These are phyloP conservation scores for Aspergillus tanneri DNA, from an alignment of 2,329 filamentous ascomycete genomes.

Conservation along the genomic window DNA sequence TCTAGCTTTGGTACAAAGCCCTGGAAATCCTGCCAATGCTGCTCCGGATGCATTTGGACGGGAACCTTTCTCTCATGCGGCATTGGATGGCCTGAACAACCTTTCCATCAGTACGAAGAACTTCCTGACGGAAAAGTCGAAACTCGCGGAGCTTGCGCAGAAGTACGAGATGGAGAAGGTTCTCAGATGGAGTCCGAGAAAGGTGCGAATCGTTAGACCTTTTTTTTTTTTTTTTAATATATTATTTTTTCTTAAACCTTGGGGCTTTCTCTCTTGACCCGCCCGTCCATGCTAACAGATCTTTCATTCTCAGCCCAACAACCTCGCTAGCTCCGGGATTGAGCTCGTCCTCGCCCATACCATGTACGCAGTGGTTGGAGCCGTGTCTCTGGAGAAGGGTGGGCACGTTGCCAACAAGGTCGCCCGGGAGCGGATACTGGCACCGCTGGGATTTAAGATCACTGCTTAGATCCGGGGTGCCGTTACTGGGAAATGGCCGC, in stretches of 20 bases:
- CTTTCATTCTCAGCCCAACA: conserved; percentile 53
- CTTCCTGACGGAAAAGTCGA: conserved; percentile 62
- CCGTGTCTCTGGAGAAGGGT: conserved; percentile 83
- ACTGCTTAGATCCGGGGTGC: conserved; percentile 21
- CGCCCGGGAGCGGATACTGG: conserved; percentile 73
- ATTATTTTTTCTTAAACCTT: background rate
- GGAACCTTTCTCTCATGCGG: conserved; percentile 66
- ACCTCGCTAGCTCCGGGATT: conserved; percentile 70
- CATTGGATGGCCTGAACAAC: conserved; percentile 71
- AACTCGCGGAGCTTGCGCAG: conserved; percentile 66
- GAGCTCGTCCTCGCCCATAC: conserved; percentile 73
- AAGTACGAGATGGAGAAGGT: conserved; percentile 71
- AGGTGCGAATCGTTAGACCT: conserved; percentile 57
- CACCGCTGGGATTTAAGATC: conserved; percentile 45
- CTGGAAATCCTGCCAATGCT: conserved; percentile 35
- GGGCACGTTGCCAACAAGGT: conserved; percentile 72
- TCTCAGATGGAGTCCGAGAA: conserved; percentile 82
- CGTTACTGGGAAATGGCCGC: conserved; percentile 23
- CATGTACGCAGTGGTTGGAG: conserved; percentile 82
- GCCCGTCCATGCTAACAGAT: background rate
- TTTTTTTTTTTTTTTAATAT: conserved; percentile 6
- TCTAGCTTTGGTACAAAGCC: conserved; percentile 57
- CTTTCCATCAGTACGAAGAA: conserved; percentile 62
- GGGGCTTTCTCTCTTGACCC: background rate
- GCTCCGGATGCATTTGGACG: conserved; percentile 57